Percentiles rank a stretch among this genome's conserved stretches.
Evolutionary conservation across 345 rosid species (phyloP).

Genomic region (Arabis hirsuta): DNA sequence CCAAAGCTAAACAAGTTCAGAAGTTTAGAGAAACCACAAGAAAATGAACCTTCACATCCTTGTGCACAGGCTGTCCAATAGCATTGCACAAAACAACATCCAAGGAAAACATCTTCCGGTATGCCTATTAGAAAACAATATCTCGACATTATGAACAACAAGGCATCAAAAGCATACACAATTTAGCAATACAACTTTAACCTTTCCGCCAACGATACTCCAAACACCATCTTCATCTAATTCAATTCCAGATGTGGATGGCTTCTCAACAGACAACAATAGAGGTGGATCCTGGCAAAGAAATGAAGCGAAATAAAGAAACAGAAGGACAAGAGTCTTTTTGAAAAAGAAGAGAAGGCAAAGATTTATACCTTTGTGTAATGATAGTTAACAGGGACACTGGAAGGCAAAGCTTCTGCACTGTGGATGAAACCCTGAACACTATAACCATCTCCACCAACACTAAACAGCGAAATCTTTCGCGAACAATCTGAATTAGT

Average conservation of each 20-base stretch:
- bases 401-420: slow-evolving; percentile 54
- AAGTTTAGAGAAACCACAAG: slow-evolving; percentile 27
- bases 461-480: slow-evolving; percentile 54
- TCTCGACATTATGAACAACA: background rate
- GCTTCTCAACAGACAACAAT: slow-evolving; percentile 59
- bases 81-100: slow-evolving; percentile 76
- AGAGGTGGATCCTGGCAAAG: slow-evolving; percentile 69
- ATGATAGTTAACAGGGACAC: slow-evolving; percentile 51
- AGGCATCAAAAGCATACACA: slow-evolving; percentile 17
- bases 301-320: slow-evolving; percentile 25
- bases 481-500: slow-evolving; percentile 38
- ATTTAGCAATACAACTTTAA: slow-evolving; percentile 39
- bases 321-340: slow-evolving; percentile 14
- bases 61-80: slow-evolving; percentile 56
- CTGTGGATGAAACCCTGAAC: slow-evolving; percentile 64
- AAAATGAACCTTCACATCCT: slow-evolving; percentile 68
- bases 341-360: slow-evolving; percentile 13
- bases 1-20: background rate
- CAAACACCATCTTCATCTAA: slow-evolving; percentile 71
- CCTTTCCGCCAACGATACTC: slow-evolving; percentile 88
- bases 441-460: slow-evolving; percentile 52
- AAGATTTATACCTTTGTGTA: slow-evolving; percentile 49
- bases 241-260: slow-evolving; percentile 64
- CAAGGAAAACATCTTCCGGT: slow-evolving; percentile 73
- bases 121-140: slow-evolving; percentile 51